phyloP scores from a whole-genome alignment of 176 grass and related monocot species.

The Paspalum notatum region DNA sequence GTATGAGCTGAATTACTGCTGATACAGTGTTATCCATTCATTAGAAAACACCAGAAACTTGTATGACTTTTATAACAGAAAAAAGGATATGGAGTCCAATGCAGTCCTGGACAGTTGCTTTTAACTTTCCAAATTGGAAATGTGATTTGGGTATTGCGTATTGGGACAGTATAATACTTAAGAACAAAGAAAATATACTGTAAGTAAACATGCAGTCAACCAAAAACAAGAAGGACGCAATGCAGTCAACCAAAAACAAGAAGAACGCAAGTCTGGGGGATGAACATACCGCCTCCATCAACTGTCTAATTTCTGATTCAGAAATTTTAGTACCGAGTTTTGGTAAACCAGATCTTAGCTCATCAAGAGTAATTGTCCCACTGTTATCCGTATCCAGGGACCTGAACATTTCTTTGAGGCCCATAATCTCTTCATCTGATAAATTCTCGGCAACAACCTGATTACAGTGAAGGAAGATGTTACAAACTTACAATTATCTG shows the following conservation, averaged over 20 bases:
- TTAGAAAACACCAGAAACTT: conserved; percentile 21
- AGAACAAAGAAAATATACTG: background rate
- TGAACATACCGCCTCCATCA: conserved; percentile 95
- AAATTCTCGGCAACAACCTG: conserved; percentile 92
- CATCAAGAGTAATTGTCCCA: conserved; percentile 93
- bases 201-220: conserved; percentile 3
- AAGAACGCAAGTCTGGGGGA: conserved; percentile 14
- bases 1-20: background rate
- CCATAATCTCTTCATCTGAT: conserved; percentile 96
- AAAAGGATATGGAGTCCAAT: background rate
- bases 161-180: conserved; percentile 13
- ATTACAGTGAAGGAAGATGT: conserved; percentile 30
- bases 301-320: conserved; percentile 89
- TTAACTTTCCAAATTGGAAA: background rate
- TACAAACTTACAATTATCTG: conserved; percentile 27
- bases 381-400: conserved; percentile 97
- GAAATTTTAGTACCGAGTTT: conserved; percentile 98
- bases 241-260: conserved; percentile 14
- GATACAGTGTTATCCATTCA: conserved; percentile 10
- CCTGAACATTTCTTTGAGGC: conserved; percentile 98
- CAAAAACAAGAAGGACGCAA: conserved; percentile 26
- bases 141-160: conserved; percentile 5
- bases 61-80: background rate
- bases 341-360: conserved; percentile 96
- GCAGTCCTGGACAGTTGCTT: conserved; percentile 13